These are phyloP conservation scores for Neonectria hederae DNA, from an alignment of 2,329 filamentous ascomycete species.

Conservation along the genomic window DNA sequence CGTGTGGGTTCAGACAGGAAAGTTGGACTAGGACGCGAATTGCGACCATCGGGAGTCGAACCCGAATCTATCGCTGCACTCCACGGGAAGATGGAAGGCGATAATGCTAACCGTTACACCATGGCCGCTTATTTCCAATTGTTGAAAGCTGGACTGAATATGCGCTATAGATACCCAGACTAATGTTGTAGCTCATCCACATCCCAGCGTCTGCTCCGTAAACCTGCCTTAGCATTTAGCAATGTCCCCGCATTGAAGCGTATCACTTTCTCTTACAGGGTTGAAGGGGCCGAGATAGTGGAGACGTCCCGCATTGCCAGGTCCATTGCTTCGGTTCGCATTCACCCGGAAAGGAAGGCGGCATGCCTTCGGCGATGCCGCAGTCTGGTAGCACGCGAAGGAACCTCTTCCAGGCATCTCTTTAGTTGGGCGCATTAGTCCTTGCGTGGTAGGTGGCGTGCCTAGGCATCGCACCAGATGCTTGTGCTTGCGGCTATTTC, in stretches of 20 bases:
- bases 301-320: not conserved
- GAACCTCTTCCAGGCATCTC: not conserved
- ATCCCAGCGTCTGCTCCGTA: not conserved
- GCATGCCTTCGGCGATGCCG: not conserved
- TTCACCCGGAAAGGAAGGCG: not conserved
- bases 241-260: not conserved
- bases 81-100: not conserved
- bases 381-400: not conserved
- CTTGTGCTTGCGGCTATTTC: constrained; percentile 11
- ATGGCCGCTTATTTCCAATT: not conserved
- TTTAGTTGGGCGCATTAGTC: not conserved
- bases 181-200: not conserved
- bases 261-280: not conserved
- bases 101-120: constrained; percentile 3
- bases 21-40: no score
- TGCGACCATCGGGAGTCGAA: not conserved
- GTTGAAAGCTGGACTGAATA: no score
- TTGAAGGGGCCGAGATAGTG: not conserved
- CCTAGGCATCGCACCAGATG: not conserved
- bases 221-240: not conserved
- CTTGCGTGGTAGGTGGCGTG: not conserved
- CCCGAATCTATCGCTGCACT: not conserved
- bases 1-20: no score
- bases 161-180: no score
- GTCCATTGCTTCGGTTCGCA: not conserved